phyloP scores from a whole-genome alignment of 139 green algal genomes.

The Nannochloris sp. region DNA sequence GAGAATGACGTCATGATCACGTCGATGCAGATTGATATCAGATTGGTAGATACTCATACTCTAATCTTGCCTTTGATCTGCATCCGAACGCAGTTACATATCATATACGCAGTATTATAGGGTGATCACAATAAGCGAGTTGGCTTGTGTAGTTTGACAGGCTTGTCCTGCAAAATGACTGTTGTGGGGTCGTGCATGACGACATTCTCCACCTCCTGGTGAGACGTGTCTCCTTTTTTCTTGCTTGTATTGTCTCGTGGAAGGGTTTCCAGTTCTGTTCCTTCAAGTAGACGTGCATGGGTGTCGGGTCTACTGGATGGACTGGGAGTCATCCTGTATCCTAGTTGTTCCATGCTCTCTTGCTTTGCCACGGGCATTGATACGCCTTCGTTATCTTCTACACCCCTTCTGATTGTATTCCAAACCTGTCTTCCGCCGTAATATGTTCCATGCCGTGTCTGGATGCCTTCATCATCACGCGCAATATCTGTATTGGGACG shows the following conservation, averaged over 20 bases:
- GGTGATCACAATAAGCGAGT: not conserved
- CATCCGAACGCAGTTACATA: not conserved
- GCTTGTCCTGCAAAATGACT: slow-evolving; percentile 15
- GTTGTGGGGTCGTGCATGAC: not conserved
- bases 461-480: not conserved
- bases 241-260: not conserved
- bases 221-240: too few species aligned
- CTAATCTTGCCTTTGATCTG: too few species aligned
- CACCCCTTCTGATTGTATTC: slow-evolving; percentile 19
- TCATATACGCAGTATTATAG: not conserved
- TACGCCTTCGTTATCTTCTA: not conserved
- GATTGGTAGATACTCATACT: too few species aligned
- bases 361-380: too few species aligned
- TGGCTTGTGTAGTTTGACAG: slow-evolving; percentile 23
- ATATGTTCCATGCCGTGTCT: slow-evolving; percentile 17
- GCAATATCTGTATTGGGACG: too few species aligned
- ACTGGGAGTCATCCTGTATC: not conserved
- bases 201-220: too few species aligned
- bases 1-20: too few species aligned
- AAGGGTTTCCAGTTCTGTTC: not conserved
- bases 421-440: slow-evolving; percentile 21
- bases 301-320: not conserved
- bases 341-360: too few species aligned
- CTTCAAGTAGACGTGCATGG: not conserved
- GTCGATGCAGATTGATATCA: too few species aligned